Conservation (phyloP, 495 filamentous ascomycete genomes). For the Chaetomium tenue region DNA sequence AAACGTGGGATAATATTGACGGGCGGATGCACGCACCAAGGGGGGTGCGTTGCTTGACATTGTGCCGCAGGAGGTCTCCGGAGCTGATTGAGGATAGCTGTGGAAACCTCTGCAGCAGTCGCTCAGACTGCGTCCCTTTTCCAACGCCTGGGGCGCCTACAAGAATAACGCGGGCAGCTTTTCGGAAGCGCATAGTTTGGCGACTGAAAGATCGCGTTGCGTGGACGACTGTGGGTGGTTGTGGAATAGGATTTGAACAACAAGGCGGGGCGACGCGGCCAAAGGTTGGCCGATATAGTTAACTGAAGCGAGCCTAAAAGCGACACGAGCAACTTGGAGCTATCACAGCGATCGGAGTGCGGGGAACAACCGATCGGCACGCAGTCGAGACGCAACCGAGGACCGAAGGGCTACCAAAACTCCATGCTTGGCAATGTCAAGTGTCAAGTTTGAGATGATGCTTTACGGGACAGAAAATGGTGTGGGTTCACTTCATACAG, state of each 20-base stretch:
- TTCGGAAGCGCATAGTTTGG: conserved; percentile 59
- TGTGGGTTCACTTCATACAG: neutral
- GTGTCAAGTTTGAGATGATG: neutral
- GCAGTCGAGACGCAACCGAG: conserved; percentile 28
- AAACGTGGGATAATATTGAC: neutral
- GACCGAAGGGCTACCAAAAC: conserved; percentile 20
- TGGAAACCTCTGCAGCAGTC: conserved; percentile 80
- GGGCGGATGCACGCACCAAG: conserved; percentile 60
- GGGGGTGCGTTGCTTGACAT: conserved; percentile 83
- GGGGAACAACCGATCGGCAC: conserved; percentile 25
- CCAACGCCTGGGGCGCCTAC: conserved; percentile 90
- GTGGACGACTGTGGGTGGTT: neutral
- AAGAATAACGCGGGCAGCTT: conserved; percentile 89
- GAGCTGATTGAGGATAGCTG: conserved; percentile 90
- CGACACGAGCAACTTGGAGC: conserved; percentile 1
- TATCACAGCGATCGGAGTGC: conserved; percentile 16
- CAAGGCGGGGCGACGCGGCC: neutral
- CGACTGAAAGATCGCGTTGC: neutral
- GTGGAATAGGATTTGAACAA: neutral
- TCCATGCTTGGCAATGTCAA: conserved; percentile 13
- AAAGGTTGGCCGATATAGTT: neutral
- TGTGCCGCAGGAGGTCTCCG: conserved; percentile 85
- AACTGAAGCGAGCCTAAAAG: no score
- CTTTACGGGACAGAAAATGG: neutral
- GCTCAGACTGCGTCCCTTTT: conserved; percentile 92